phyloP scores from a whole-genome alignment of 2,329 filamentous ascomycete species.

The Xylaria hypoxylon region DNA sequence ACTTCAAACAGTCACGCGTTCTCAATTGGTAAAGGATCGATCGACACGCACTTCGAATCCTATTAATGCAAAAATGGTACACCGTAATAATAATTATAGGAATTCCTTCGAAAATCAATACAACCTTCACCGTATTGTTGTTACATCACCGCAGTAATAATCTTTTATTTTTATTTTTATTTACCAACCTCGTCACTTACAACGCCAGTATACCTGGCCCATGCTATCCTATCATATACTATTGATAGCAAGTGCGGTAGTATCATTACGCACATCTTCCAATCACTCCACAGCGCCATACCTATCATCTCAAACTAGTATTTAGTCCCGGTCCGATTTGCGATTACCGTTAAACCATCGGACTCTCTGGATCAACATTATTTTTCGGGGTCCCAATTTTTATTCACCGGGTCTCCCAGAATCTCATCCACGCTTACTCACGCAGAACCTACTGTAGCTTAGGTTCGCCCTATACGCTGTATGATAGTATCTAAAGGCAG shows the following conservation, averaged over 20 bases:
- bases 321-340: neutral
- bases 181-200: too few species aligned
- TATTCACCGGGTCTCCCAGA: neutral
- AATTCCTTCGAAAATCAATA: conserved; percentile 5
- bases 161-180: too few species aligned
- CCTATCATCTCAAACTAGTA: neutral
- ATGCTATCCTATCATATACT: too few species aligned
- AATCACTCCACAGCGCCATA: neutral
- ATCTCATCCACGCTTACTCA: neutral
- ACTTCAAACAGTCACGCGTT: conserved; percentile 29
- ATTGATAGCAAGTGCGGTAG: too few species aligned
- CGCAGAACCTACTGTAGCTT: too few species aligned
- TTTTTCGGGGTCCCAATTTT: neutral
- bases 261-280: neutral
- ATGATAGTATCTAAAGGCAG: too few species aligned
- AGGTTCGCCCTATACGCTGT: neutral
- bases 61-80: conserved; percentile 25
- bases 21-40: conserved; percentile 11
- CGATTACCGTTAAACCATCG: neutral
- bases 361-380: neutral
- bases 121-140: conserved; percentile 2
- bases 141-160: neutral
- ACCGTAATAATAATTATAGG: conserved; percentile 15
- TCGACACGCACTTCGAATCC: conserved; percentile 27
- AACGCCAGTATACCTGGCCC: too few species aligned